Evolutionary conservation across 2,329 filamentous ascomycete species (phyloP), one percentile per base, ranked within the genome.

Genomic region (Penicillium sp.): DNA sequence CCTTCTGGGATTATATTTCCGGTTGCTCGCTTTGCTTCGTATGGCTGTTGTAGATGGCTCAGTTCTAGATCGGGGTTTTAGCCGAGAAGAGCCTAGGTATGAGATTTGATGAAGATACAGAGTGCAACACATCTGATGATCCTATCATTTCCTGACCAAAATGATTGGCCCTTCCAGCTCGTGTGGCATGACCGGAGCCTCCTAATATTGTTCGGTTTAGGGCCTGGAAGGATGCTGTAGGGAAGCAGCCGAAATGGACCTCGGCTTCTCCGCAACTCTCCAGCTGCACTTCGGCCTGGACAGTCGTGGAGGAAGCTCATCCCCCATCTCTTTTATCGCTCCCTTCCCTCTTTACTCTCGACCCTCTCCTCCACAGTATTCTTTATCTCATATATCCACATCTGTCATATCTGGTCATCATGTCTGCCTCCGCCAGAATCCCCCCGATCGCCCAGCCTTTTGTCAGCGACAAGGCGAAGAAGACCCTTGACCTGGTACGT

Each of bases 391-490:
- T 35, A 21, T 64, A 48, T 52, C 30, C 19, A 38, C 3, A 41
- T 35, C 5, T 21, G 57, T 46, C 15, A 41, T 41, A 41, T 30
- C 47, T 45, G 38, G 46, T 44, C 52, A 74, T 73, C 56, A 86
- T 87, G 69, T 84, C 85, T 63, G 79, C 80, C 56, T 81, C 79
- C 29, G 62, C 73, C 70, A 84, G 75, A 77, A 87, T 89, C 63
- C 87, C 87, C 47, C 76, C 80, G 60, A 85, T 89, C 69, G 86
- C 84, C 46, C 76, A 79, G 64, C 84, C 84, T 29, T 86, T 85
- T 76, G 91, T 97, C 69, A 96, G 92, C 81, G 92, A 96, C 63
- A 85, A 87, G 72, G 93, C 93, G 56, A 91, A 90, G 81, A 88
- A 91, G 84, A 91, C 90, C 31, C 83, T 97, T 68, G 93, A 97